These are phyloP conservation scores for Boletus sp. DNA, from an alignment of 768 basidiomycete genomes.

Conservation along the genomic window DNA sequence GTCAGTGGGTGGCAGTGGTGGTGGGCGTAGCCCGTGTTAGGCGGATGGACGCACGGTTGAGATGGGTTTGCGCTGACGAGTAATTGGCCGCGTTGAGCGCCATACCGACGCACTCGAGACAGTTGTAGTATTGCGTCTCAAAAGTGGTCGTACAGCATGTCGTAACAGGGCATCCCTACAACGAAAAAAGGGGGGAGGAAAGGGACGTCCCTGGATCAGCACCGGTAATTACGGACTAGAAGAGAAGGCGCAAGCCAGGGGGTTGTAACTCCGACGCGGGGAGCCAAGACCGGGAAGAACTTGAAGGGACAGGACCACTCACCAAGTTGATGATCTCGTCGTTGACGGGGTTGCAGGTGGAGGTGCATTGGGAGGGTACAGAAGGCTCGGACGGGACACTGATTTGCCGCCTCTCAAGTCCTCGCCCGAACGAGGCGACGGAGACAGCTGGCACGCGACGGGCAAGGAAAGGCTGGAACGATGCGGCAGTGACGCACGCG, in stretches of 20 bases:
- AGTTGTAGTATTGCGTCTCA: slow-evolving; percentile 40
- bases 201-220: background rate
- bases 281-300: background rate
- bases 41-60: slow-evolving; percentile 33
- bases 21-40: background rate
- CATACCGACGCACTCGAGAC: slow-evolving; percentile 39
- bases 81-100: slow-evolving; percentile 29
- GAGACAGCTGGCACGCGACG: background rate
- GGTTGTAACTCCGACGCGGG: slow-evolving; percentile 8
- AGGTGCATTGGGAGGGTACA: slow-evolving; percentile 24
- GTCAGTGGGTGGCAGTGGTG: background rate
- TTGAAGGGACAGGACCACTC: slow-evolving; percentile 1
- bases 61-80: slow-evolving; percentile 24
- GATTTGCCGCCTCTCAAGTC: slow-evolving; percentile 18
- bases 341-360: slow-evolving; percentile 24
- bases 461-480: slow-evolving; percentile 1
- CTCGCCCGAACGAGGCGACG: background rate
- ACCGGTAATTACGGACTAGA: background rate
- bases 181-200: background rate
- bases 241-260: background rate
- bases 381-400: slow-evolving; percentile 5
- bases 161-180: slow-evolving; percentile 29
- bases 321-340: slow-evolving; percentile 23
- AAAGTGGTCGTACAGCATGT: slow-evolving; percentile 43
- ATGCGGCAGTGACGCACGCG: slow-evolving; percentile 1